Evolutionary conservation across 495 filamentous ascomycete species (phyloP).

Genomic region (Trichoderma reesei): DNA sequence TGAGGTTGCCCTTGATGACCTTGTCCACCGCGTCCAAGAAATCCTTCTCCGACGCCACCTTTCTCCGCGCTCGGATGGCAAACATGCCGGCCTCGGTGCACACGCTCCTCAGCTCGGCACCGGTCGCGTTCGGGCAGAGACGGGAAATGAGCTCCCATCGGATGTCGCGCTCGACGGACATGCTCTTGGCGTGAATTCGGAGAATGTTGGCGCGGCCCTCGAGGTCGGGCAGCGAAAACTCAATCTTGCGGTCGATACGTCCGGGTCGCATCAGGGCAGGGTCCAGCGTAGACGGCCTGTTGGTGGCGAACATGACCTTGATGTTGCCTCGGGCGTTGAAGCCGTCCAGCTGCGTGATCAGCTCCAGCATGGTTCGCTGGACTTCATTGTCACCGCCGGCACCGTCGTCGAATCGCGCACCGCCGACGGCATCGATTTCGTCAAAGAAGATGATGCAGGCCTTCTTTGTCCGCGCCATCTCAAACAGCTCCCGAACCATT

Average conservation of each 20-base stretch:
- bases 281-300: slow-evolving; percentile 90
- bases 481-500: slow-evolving; percentile 97
- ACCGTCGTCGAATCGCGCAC: slow-evolving; percentile 96
- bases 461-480: slow-evolving; percentile 99
- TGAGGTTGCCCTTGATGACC: slow-evolving; percentile 98
- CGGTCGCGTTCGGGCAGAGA: slow-evolving; percentile 93
- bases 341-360: slow-evolving; percentile 96
- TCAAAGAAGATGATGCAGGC: slow-evolving; percentile 99
- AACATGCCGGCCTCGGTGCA: slow-evolving; percentile 99
- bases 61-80: slow-evolving; percentile 88
- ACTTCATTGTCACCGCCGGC: slow-evolving; percentile 98
- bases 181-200: slow-evolving; percentile 97
- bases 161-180: slow-evolving; percentile 98
- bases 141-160: slow-evolving; percentile 96
- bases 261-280: slow-evolving; percentile 95
- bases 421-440: slow-evolving; percentile 95
- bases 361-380: slow-evolving; percentile 97
- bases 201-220: slow-evolving; percentile 96
- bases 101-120: slow-evolving; percentile 87
- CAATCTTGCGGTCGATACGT: slow-evolving; percentile 97
- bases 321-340: slow-evolving; percentile 98
- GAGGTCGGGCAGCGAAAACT: slow-evolving; percentile 93
- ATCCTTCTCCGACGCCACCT: slow-evolving; percentile 99
- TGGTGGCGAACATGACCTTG: slow-evolving; percentile 99
- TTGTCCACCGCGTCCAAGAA: slow-evolving; percentile 97